Conservation (phyloP, 306 rosid species). For the Abrus pulchellus region DNA sequence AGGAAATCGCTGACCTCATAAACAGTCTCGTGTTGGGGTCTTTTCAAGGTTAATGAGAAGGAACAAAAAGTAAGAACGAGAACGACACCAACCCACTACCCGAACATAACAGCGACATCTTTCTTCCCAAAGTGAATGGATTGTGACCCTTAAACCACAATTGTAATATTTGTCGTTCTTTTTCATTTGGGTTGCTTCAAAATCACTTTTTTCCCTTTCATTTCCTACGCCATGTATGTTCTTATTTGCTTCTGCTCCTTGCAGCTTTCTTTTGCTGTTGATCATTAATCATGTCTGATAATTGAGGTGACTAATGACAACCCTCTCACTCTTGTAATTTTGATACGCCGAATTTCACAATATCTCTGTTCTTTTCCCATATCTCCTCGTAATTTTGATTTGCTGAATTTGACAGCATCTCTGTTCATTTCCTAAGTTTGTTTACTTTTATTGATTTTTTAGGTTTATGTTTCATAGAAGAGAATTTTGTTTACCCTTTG, state of each 20-base stretch:
- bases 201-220: neutral
- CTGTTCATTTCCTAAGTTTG: slow-evolving; percentile 32
- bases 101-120: neutral
- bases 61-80: neutral
- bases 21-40: neutral
- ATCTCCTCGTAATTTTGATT: neutral
- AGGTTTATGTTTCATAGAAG: slow-evolving; percentile 7
- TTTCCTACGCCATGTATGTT: neutral
- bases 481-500: neutral
- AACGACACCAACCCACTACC: slow-evolving; percentile 1
- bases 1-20: slow-evolving; percentile 9
- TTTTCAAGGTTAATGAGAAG: neutral
- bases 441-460: slow-evolving; percentile 15
- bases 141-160: slow-evolving; percentile 47
- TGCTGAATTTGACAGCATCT: slow-evolving; percentile 33
- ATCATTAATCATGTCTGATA: slow-evolving; percentile 13
- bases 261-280: slow-evolving; percentile 25
- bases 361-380: neutral
- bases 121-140: slow-evolving; percentile 23
- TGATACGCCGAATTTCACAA: slow-evolving; percentile 10
- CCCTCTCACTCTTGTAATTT: neutral
- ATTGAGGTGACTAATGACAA: slow-evolving; percentile 41
- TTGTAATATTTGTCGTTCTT: neutral
- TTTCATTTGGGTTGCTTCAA: slow-evolving; percentile 39
- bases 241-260: slow-evolving; percentile 32